A percentile compares a stretch with the other conserved stretches of the same genome.
Conservation (phyloP, 2,329 filamentous ascomycete species). For the Claviceps maximensis region DNA sequence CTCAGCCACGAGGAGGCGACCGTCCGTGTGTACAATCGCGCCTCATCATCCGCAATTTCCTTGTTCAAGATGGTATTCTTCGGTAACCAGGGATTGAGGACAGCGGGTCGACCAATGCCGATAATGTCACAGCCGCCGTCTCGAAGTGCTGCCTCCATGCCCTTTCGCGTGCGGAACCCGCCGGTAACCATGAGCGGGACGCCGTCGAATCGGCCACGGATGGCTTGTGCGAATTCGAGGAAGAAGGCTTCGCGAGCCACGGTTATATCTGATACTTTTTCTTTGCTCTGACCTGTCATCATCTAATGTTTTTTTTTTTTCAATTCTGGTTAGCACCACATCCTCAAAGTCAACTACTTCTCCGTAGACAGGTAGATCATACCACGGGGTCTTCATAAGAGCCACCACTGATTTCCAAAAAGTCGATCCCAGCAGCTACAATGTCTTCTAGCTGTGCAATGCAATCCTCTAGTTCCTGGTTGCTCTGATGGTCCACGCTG, state of each 20-base stretch:
- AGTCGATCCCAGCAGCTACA: constrained; percentile 41
- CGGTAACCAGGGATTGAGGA: constrained; percentile 25
- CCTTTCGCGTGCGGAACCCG: constrained; percentile 40
- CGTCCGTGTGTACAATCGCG: constrained; percentile 17
- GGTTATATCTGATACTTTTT: constrained; percentile 19
- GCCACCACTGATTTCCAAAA: constrained; percentile 55
- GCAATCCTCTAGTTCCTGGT: constrained; percentile 33
- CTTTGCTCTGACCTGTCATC: not conserved
- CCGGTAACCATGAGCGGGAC: constrained; percentile 46
- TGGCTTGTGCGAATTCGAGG: constrained; percentile 46
- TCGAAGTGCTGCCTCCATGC: constrained; percentile 27
- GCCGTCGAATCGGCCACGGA: constrained; percentile 30
- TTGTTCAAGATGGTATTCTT: constrained; percentile 21
- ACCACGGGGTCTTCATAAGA: constrained; percentile 40
- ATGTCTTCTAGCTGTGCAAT: constrained; percentile 45
- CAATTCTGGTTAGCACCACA: not conserved
- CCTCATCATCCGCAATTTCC: constrained; percentile 21
- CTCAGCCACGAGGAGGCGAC: constrained; percentile 12
- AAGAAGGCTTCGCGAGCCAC: constrained; percentile 53
- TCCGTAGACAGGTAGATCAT: constrained; percentile 4
- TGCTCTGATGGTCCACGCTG: constrained; percentile 40
- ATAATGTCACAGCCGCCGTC: constrained; percentile 27
- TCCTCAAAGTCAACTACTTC: not conserved
- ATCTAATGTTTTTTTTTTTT: constrained; percentile 3
- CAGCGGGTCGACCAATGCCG: constrained; percentile 26